Evolutionary conservation across 345 rosid species (phyloP), one percentile per base, ranked within the genome.

Genomic region (Excoecaria cochinchinensis): DNA sequence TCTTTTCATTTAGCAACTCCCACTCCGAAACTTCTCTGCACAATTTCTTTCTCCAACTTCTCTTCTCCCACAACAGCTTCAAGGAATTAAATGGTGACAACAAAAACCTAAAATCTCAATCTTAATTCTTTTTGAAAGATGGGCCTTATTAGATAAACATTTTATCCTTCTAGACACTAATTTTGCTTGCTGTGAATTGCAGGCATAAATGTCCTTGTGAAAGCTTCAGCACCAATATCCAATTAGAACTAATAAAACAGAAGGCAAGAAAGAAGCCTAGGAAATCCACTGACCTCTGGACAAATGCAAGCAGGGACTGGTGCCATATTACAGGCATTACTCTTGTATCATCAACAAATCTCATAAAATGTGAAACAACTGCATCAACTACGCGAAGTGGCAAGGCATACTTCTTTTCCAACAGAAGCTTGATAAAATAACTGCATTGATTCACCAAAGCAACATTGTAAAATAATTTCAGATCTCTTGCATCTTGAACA

Each of bases 301-400:
- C 92, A 75, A 95, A 95, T 11, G 97, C 86, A 66, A 93, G 98
- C 67, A 95, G 96, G 13, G 98, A 89, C 79, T 91, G 98, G 77
- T 95, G 97, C 99, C 99, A 95, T 81, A 91, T 93, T 55, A 95
- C 98, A 24, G 99, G 99, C 99, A 95, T 95, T 59, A 82, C 79
- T 83, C 97, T 87, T 61, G 89, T 65, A 46, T 95, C 98, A 5
- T 89, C 90, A 1, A 78, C 67, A 79, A 93, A 96, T 76, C 88
- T 89, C 98, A 90, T 87, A 76, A 90, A 95, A 81, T 93, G 97
- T 76, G 88, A 86, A 56, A 90, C 88, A 77, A 92, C 62, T 60
- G 97, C 91, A 84, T 93, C 97, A 60, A 93, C 81, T 16, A 92
- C 99, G 7, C 92, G 88, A 73, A 87, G 87, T 16, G 98, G 99